phyloP scores from a whole-genome alignment of 768 basidiomycete genomes.

The Phaffia australis region DNA sequence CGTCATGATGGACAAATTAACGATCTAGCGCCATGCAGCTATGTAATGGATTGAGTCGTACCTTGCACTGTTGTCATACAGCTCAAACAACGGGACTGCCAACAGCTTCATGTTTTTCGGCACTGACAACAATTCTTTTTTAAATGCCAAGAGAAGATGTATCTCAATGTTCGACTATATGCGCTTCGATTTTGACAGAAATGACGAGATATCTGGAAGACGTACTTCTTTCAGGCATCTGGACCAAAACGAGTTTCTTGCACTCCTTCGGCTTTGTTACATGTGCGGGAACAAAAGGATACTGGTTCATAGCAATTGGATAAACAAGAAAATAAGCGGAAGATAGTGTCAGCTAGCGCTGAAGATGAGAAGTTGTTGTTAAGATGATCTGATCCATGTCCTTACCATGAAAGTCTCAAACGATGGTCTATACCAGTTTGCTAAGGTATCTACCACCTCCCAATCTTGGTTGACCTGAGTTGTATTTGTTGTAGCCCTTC shows the following conservation, averaged over 20 bases:
- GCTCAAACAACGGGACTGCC: constrained; percentile 67
- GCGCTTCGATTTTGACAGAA: neutral
- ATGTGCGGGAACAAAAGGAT: constrained; percentile 88
- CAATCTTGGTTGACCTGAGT: constrained; percentile 44
- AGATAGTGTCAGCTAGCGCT: neutral
- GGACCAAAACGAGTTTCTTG: constrained; percentile 88
- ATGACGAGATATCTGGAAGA: constrained; percentile 27
- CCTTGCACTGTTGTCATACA: constrained; percentile 94
- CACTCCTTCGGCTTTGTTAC: constrained; percentile 96
- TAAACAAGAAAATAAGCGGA: constrained; percentile 21
- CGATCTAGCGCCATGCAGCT: neutral
- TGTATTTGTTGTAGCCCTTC: neutral
- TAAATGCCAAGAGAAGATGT: neutral
- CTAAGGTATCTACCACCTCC: constrained; percentile 94
- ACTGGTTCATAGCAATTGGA: constrained; percentile 45
- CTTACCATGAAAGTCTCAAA: constrained; percentile 98
- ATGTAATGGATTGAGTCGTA: constrained; percentile 31
- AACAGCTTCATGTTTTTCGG: constrained; percentile 95
- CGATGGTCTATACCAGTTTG: constrained; percentile 82
- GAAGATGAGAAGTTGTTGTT: neutral
- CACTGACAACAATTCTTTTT: constrained; percentile 79
- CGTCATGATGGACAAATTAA: neutral
- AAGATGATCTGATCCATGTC: constrained; percentile 23
- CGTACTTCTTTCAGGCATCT: constrained; percentile 89
- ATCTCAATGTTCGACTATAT: neutral